phyloP scores from a whole-genome alignment of 208 protist species.

The Trypanosoma caninum region DNA sequence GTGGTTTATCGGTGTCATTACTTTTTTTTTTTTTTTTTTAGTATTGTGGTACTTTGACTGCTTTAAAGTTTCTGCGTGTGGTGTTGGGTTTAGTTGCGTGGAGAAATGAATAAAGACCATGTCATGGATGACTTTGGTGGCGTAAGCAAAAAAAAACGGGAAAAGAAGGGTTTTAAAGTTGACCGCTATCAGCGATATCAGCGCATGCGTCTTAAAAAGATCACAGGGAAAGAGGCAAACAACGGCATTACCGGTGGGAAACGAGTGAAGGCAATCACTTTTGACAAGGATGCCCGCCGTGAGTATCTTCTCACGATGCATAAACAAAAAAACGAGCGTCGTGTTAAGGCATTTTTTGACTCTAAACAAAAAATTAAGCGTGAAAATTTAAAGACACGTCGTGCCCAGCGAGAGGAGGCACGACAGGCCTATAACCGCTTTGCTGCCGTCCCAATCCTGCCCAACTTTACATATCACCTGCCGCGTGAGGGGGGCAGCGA shows the following conservation, averaged over 20 bases:
- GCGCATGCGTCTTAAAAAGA: constrained; percentile 40
- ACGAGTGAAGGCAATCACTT: constrained; percentile 55
- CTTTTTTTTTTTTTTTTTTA: constrained; percentile 7
- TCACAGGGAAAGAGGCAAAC: constrained; percentile 31
- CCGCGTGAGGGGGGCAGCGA: constrained; percentile 27
- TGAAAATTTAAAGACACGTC: constrained; percentile 64
- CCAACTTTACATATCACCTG: constrained; percentile 81
- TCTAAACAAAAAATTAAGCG: constrained; percentile 62
- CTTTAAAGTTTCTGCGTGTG: background rate
- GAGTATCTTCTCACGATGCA: constrained; percentile 80
- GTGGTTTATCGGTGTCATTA: background rate
- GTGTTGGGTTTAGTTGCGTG: background rate
- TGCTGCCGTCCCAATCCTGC: constrained; percentile 79
- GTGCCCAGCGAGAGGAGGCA: constrained; percentile 79
- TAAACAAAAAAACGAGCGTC: constrained; percentile 85
- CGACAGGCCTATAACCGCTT: constrained; percentile 84
- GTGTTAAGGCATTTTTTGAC: constrained; percentile 84
- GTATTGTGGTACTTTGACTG: background rate
- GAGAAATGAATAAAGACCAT: background rate
- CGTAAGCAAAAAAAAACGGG: constrained; percentile 57
- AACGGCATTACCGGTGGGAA: constrained; percentile 25
- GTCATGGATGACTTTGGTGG: background rate
- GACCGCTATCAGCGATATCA: constrained; percentile 79
- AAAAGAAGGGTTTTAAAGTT: constrained; percentile 85
- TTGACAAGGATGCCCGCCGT: constrained; percentile 55